Conservation (phyloP, 2,329 filamentous ascomycete genomes). For the Apiospora aurea region DNA sequence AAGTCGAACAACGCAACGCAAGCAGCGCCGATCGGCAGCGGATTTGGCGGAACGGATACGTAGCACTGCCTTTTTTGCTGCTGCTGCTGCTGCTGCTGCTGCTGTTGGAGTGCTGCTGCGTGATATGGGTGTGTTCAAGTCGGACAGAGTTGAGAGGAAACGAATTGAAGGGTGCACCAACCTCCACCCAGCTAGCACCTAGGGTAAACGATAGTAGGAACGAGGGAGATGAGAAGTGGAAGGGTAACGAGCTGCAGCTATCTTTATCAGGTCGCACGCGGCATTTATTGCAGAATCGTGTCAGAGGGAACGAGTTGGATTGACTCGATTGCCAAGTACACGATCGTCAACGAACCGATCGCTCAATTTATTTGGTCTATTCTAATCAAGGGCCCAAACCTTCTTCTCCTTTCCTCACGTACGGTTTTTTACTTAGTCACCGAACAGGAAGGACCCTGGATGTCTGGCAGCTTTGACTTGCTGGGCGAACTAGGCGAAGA, state of each 20-base stretch:
- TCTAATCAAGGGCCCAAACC: not conserved
- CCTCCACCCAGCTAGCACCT: not conserved
- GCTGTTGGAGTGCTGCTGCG: too few species aligned
- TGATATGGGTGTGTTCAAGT: not conserved
- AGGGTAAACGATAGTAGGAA: slow-evolving; percentile 2
- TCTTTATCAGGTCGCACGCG: not conserved
- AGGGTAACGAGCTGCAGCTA: not conserved
- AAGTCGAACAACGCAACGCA: slow-evolving; percentile 1
- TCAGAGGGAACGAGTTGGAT: not conserved
- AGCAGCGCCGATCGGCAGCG: slow-evolving; percentile 5
- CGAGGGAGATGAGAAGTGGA: not conserved
- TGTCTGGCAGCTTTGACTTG: not conserved
- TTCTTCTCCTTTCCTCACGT: not conserved
- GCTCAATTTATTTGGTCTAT: not conserved
- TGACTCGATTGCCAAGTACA: not conserved
- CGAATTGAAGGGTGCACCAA: not conserved
- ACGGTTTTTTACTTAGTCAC: not conserved
- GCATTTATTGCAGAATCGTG: not conserved
- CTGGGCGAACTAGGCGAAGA: slow-evolving; percentile 1
- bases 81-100: not conserved
- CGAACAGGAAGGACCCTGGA: not conserved
- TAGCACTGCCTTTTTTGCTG: slow-evolving; percentile 3
- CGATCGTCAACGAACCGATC: not conserved
- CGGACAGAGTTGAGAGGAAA: not conserved
- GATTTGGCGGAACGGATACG: slow-evolving; percentile 18